Evolutionary conservation across 139 green algal genomes (phyloP).

Genomic region (Desmodesmus armatus): DNA sequence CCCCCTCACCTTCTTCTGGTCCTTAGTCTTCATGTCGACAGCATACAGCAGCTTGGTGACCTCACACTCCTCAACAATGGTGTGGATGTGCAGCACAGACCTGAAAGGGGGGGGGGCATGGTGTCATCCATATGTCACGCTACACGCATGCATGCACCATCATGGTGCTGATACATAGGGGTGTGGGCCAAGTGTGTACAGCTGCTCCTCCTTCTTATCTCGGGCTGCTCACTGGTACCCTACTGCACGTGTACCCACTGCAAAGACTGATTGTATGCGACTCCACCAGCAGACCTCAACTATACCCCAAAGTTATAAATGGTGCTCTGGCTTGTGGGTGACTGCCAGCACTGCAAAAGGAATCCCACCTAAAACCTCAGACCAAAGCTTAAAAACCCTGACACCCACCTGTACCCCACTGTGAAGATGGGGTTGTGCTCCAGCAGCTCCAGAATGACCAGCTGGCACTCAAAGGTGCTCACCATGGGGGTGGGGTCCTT

Average conservation of each 20-base stretch:
- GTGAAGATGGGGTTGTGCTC: constrained; percentile 99
- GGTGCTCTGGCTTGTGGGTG: too few species aligned
- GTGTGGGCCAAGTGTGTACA: not conserved
- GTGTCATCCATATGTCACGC: not conserved
- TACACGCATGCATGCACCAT: not conserved
- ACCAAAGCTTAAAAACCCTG: not conserved
- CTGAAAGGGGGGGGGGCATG: constrained; percentile 50
- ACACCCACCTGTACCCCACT: constrained; percentile 63
- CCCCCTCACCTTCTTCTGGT: constrained; percentile 77
- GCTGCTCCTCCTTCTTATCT: too few species aligned
- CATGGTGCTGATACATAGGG: not conserved
- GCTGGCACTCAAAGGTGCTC: constrained; percentile 81
- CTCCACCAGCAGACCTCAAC: too few species aligned
- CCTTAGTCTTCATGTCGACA: constrained; percentile 90
- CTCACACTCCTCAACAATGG: constrained; percentile 96
- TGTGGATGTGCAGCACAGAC: constrained; percentile 90
- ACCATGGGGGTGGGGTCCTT: constrained; percentile 75
- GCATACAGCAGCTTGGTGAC: constrained; percentile 80
- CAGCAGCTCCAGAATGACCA: constrained; percentile 77
- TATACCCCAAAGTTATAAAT: too few species aligned
- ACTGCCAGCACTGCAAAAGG: too few species aligned
- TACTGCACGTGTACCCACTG: too few species aligned
- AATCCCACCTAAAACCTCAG: too few species aligned
- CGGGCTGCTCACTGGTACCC: too few species aligned
- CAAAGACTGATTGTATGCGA: too few species aligned